Percentiles rank a stretch among this genome's conserved stretches.
Evolutionary conservation across 345 rosid species (phyloP).

Genomic region (Noccaea bulbosa): DNA sequence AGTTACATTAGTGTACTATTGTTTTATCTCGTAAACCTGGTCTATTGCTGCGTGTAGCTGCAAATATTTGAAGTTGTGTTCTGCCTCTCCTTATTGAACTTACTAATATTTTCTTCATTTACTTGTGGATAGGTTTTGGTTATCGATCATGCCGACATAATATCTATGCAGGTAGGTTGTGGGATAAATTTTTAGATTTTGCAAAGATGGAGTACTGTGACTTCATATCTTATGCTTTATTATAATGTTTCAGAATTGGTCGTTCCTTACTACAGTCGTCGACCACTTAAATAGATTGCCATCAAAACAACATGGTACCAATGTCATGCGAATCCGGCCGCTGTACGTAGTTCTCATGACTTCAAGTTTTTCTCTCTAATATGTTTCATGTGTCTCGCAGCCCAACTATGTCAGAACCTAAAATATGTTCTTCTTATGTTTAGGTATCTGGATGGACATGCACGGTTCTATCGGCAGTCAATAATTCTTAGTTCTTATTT

Average conservation of each 20-base stretch:
- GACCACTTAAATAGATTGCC: constrained; percentile 72
- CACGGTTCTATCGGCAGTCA: constrained; percentile 77
- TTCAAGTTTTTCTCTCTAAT: constrained; percentile 13
- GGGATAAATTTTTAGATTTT: constrained; percentile 34
- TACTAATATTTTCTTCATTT: constrained; percentile 22
- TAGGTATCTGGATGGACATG: constrained; percentile 88
- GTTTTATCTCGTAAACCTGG: constrained; percentile 18
- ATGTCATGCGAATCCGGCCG: constrained; percentile 85
- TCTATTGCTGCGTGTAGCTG: constrained; percentile 7
- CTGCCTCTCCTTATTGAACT: constrained; percentile 20
- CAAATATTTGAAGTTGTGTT: constrained; percentile 15
- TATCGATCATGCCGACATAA: constrained; percentile 92
- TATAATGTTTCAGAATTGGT: constrained; percentile 75
- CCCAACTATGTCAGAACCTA: background rate
- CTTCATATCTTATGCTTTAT: constrained; percentile 20
- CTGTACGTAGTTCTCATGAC: constrained; percentile 52
- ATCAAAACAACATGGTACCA: constrained; percentile 78
- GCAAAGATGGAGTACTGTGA: constrained; percentile 10
- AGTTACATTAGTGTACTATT: constrained; percentile 3
- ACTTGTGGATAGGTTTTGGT: constrained; percentile 67
- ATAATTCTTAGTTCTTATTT: constrained; percentile 72
- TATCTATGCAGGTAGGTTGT: constrained; percentile 80
- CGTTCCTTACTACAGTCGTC: constrained; percentile 60
- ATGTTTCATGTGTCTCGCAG: constrained; percentile 10
- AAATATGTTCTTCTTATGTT: constrained; percentile 26